phyloP scores from a whole-genome alignment of 73 alveolate species.

The Paramecium octaurelia region DNA sequence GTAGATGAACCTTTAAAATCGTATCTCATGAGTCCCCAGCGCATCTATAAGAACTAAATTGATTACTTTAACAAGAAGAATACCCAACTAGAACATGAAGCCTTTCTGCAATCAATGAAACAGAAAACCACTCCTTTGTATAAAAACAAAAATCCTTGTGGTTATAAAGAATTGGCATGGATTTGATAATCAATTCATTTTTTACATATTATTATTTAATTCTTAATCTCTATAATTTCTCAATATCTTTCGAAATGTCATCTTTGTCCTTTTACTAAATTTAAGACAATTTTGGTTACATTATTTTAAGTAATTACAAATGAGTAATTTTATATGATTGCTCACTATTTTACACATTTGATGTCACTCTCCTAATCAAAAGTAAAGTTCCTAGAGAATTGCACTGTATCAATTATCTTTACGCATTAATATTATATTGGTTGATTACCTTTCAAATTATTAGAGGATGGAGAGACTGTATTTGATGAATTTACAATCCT shows the following conservation, averaged over 20 bases:
- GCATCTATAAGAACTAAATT: slow-evolving; percentile 1
- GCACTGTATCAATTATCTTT: too few species aligned
- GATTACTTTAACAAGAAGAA: slow-evolving; percentile 35
- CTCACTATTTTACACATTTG: too few species aligned
- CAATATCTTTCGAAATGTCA: neutral
- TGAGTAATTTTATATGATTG: neutral
- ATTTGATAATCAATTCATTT: neutral
- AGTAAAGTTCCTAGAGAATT: too few species aligned
- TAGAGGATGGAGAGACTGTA: neutral
- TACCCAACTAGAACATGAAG: neutral
- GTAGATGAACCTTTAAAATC: neutral
- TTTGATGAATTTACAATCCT: too few species aligned
- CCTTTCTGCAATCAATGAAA: neutral
- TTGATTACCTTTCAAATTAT: too few species aligned
- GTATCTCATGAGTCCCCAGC: neutral
- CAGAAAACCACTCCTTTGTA: neutral
- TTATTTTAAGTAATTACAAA: neutral
- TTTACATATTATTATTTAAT: neutral
- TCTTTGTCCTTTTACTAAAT: neutral
- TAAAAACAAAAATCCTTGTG: slow-evolving; percentile 29
- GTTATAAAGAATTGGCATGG: slow-evolving; percentile 1
- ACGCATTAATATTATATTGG: too few species aligned
- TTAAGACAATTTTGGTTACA: neutral
- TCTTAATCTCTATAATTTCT: neutral
- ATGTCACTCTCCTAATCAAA: too few species aligned